Conservation (phyloP, 2,329 filamentous ascomycete species). For the Phaeophleospora eucalypticola region DNA sequence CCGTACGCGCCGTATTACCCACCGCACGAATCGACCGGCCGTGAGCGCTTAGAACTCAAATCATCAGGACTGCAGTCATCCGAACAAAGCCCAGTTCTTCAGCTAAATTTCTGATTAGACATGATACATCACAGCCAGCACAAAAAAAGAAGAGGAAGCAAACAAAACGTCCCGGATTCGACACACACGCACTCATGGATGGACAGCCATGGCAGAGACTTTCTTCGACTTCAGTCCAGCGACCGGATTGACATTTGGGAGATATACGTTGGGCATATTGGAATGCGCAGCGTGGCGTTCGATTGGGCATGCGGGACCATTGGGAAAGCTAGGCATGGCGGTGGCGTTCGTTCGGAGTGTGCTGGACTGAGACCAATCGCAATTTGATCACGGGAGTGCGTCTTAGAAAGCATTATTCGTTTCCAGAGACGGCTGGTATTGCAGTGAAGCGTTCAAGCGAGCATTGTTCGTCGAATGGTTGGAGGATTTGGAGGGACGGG, state of each 20-base stretch:
- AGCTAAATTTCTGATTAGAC: not conserved
- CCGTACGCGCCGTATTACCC: too few species aligned
- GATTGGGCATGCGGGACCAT: not conserved
- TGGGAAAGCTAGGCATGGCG: not conserved
- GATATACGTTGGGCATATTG: not conserved
- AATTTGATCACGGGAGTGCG: not conserved
- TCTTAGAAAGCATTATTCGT: not conserved
- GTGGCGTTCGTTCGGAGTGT: not conserved
- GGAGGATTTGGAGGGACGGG: not conserved
- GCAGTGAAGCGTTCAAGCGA: not conserved
- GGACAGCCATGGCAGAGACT: too few species aligned
- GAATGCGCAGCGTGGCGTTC: not conserved
- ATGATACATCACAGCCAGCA: not conserved
- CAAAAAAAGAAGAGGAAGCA: not conserved
- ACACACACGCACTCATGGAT: too few species aligned
- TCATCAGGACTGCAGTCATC: not conserved
- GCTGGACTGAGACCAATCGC: not conserved
- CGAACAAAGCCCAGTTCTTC: not conserved
- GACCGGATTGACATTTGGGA: not conserved
- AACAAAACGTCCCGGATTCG: not conserved
- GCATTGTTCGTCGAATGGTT: not conserved
- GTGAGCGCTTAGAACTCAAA: too few species aligned
- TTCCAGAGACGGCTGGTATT: not conserved
- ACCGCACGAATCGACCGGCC: too few species aligned
- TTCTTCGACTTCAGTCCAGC: not conserved